Evolutionary conservation across 495 filamentous ascomycete genomes (phyloP), one percentile per base, ranked within the genome.

Genomic region (Hypoxylon rickii): DNA sequence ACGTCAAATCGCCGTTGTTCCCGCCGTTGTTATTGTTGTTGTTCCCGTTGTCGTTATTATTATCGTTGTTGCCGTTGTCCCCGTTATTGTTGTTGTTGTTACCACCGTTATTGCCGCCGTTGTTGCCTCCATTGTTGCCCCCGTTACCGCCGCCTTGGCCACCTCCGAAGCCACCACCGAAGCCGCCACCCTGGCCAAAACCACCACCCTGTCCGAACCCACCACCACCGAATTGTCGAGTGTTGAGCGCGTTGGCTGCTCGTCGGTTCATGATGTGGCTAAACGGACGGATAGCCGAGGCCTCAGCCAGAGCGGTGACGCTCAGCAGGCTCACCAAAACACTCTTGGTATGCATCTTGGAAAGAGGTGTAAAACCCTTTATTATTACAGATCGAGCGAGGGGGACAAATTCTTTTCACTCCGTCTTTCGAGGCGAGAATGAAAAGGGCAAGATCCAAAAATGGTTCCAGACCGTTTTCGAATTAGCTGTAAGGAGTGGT

Each of bases 391-490:
- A 62, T 61, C 48, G 50, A 49, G 56, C 48, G 45, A 52, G 32
- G 52, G 31, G 18, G 52, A 43, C 32, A 56, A 29, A 43, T 43
- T 44, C 17, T 58, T 51, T 49, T 65, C 52, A 31, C 47, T 51
- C 44, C 45, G 37, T 58, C 24, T 46, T 54, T 21, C 20, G 51
- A 44, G 62, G 42, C 17, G 15, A 56, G 47, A 64, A 63, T 46
- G 52, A 56, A 58, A 50, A 17, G 49, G 46, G 21, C 60, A 61
- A 63, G 59, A 57, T 64, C 55, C 59, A 66, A 61, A 68, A 69
- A 69, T 72, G 75, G 76, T 79, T 70, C 76, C 76, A 78, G 76
- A 78, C 76, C 76, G 63, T 59, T 68, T 67, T 68, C 59, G 59
- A 76, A 71, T 58, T 55, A 59, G 47, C 43, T 61, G 67, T 66